These are phyloP conservation scores for Nowakowskiella sp. DNA, from an alignment of 192 early-diverging fungal genomes.

Conservation along the genomic window DNA sequence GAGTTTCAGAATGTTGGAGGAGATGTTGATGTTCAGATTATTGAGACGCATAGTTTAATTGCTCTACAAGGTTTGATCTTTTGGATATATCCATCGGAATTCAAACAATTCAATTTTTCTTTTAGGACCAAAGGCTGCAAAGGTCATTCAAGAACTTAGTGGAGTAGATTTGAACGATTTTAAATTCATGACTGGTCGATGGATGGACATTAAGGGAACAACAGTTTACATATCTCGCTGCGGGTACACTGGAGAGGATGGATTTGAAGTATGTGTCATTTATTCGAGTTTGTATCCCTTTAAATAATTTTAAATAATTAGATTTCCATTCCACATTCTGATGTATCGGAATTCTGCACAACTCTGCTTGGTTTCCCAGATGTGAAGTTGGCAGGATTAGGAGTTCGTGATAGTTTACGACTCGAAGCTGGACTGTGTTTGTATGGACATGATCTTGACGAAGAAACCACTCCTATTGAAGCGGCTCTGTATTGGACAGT, in stretches of 20 bases:
- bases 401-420: constrained; percentile 88
- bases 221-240: constrained; percentile 84
- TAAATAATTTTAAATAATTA: constrained; percentile 11
- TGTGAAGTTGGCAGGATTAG: constrained; percentile 89
- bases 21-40: constrained; percentile 76
- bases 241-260: constrained; percentile 99
- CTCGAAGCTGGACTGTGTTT: constrained; percentile 96
- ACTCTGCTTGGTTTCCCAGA: constrained; percentile 56
- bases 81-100: constrained; percentile 2
- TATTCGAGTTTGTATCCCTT: constrained; percentile 1
- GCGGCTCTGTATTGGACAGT: constrained; percentile 93
- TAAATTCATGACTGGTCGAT: constrained; percentile 79
- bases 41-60: constrained; percentile 79
- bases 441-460: constrained; percentile 93
- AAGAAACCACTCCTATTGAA: constrained; percentile 86
- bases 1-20: constrained; percentile 82
- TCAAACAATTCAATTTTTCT: background rate
- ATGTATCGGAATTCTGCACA: constrained; percentile 61
- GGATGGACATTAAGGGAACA: constrained; percentile 67
- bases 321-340: constrained; percentile 77
- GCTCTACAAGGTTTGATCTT: constrained; percentile 69
- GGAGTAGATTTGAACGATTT: constrained; percentile 60
- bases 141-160: constrained; percentile 54
- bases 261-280: constrained; percentile 68
- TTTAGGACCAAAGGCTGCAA: constrained; percentile 63